phyloP scores from a whole-genome alignment of 2,329 filamentous ascomycete genomes.

The Parastagonospora nodorum region DNA sequence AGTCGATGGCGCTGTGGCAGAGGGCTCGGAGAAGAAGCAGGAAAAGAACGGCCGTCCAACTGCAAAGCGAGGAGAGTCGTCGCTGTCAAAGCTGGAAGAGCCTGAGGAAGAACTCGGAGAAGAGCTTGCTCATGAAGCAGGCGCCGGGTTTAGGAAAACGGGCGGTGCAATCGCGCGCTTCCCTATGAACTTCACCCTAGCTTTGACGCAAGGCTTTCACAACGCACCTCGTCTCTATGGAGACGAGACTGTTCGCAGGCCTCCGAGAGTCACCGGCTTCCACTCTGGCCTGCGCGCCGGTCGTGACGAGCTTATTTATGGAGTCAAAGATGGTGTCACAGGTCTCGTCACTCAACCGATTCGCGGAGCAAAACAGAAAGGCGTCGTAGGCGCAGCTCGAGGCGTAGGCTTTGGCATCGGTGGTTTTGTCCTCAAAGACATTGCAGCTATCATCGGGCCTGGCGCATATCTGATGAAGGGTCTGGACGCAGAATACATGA shows the following conservation, averaged over 20 bases:
- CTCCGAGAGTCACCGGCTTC: conserved; percentile 67
- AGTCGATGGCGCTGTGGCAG: conserved; percentile 18
- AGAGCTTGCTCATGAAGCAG: conserved; percentile 55
- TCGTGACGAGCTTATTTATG: conserved; percentile 65
- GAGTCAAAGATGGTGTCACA: conserved; percentile 68
- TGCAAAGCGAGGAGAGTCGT: conserved; percentile 27
- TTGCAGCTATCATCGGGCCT: conserved; percentile 65
- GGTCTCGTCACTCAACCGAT: conserved; percentile 66
- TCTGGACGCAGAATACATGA: conserved; percentile 63
- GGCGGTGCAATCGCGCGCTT: conserved; percentile 59
- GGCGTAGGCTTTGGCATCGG: conserved; percentile 66
- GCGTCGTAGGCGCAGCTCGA: conserved; percentile 58
- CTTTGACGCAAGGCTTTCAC: conserved; percentile 71
- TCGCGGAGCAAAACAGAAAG: conserved; percentile 61
- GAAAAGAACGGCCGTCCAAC: conserved; percentile 18
- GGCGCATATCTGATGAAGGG: conserved; percentile 69
- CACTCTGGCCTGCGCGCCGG: conserved; percentile 66
- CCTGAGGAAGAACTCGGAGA: conserved; percentile 39
- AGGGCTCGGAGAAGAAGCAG: conserved; percentile 4
- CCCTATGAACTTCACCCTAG: conserved; percentile 65
- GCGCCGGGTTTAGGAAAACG: conserved; percentile 58
- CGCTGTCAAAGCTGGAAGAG: conserved; percentile 37
- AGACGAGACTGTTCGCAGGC: conserved; percentile 69
- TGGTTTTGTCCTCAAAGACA: conserved; percentile 68
- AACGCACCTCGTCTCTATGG: conserved; percentile 73